Evolutionary conservation across 129 eudicot genomes (phyloP), one percentile per base, ranked within the genome.

Genomic region (Ambrosia trifida): DNA sequence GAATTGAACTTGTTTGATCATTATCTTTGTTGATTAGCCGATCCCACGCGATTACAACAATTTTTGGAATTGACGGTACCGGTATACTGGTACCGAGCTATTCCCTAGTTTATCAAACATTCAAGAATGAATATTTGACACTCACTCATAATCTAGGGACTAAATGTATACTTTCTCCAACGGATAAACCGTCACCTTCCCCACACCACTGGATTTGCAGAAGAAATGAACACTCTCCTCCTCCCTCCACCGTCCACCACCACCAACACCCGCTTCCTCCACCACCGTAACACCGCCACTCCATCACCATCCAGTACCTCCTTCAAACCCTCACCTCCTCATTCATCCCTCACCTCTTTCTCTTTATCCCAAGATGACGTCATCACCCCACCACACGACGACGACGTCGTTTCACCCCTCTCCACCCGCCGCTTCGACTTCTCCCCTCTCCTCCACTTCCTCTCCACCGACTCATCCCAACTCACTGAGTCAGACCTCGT

Each of bases 401-500:
- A 81, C 60, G 87, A 83, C 82, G 78, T 33, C 83, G 76, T 74
- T 64, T 74, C 86, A 59, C 58, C 73, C 8, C 35, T 17, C 83
- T 75, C 76, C 6, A 78, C 44, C 60, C 84, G 78, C 28, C 92
- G 84, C 33, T 85, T 85, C 89, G 97, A 94, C 79, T 94, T 94
- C 86, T 32, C 93, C 14, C 97, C 98, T 35, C 90, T 94, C 75
- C 82, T 94, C 73, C 50, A 78, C 4, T 90, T 74, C 84, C 92
- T 94, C 76, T 82, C 98, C 60, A 69, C 17, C 57, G 69, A 61
- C 44, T 49, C 54, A 1, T 7, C 33, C 32, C 50, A 78, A 81
- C 68, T 79, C 91, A 18, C 82, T 36, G 96, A 89, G 80, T 81
- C 76, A 56, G 77, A 65, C 53, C 97, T 94, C 74, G 93, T 83